These are phyloP conservation scores for Oryza glaberrima DNA, from an alignment of 176 grass and related monocot genomes.

Conservation along the genomic window DNA sequence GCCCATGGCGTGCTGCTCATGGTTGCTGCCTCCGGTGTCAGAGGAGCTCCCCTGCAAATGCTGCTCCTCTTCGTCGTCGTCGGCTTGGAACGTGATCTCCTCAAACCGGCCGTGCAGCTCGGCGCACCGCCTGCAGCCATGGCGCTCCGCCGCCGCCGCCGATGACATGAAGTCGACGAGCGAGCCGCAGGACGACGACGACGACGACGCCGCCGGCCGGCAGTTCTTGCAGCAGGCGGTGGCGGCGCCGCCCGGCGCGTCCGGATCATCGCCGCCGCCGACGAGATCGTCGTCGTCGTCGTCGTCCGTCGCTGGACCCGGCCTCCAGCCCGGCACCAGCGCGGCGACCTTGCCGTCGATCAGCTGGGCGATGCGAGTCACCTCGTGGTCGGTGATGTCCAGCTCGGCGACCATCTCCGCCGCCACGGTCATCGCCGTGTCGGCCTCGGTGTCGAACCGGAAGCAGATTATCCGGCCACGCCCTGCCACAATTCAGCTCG, in stretches of 20 bases:
- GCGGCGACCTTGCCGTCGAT: constrained; percentile 67
- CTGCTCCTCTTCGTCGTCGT: constrained; percentile 31
- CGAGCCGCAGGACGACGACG: constrained; percentile 53
- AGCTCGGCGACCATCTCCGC: constrained; percentile 83
- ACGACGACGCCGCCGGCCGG: constrained; percentile 39
- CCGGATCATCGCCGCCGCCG: not conserved
- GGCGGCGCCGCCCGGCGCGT: not conserved
- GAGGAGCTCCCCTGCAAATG: constrained; percentile 33
- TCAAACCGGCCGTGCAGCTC: constrained; percentile 73
- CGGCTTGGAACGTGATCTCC: constrained; percentile 71
- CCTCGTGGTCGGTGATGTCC: constrained; percentile 88
- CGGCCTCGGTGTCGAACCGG: constrained; percentile 64
- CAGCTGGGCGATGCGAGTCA: constrained; percentile 78
- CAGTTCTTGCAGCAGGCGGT: constrained; percentile 45
- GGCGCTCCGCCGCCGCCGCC: not conserved
- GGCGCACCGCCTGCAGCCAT: constrained; percentile 38
- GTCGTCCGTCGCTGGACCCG: constrained; percentile 49
- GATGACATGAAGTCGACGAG: constrained; percentile 52
- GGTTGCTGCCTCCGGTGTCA: constrained; percentile 8
- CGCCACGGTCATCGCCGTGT: constrained; percentile 80
- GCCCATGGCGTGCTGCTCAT: not conserved
- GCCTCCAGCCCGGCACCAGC: constrained; percentile 71
- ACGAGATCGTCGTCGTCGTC: not conserved
- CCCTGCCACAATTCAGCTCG: constrained; percentile 36
- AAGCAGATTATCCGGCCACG: constrained; percentile 68